Base-by-base conservation (phyloP, 1,284 basidiomycete species). In the Ustilago nuda region DNA sequence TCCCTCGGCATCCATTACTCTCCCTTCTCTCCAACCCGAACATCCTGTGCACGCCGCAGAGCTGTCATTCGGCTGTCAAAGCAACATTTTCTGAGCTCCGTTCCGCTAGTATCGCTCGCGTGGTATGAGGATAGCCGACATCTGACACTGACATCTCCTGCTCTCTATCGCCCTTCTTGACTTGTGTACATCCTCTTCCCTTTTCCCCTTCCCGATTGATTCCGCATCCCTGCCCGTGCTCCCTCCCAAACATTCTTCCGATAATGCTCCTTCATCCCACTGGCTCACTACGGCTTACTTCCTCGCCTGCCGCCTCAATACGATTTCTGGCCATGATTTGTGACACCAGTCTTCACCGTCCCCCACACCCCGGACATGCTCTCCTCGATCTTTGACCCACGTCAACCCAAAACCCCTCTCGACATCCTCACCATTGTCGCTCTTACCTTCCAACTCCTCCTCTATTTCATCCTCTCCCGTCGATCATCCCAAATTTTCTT, bases 361-460 rank as follows among this genome's bases (percentile, higher is more conserved):
- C 96, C 96, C 9, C 92, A 94, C 48, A 99, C 97, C 0, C 94
- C 97, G 85, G 94, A 97, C 85, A 94, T 98, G 66, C 87, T 99
- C 66, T 94, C 94, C 4, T 92, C 92, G 8, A 89, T 99, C 30
- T 93, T 97, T 84, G 90, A 95, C 84, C 97, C 95, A 3, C 89
- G 90, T 5, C 91, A 93, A 81, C 92, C 92, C 4, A 98, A 98
- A 86, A 95, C 94, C 39, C 92, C 95, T 76, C 88, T 99, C 59
- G 96, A 98, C 86, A 86, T 96, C 23, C 87, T 97, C 70, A 98
- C 94, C 71, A 88, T 98, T 30, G 89, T 89, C 5, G 89, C 94
- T 5, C 90, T 99, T 36, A 90, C 90, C 1, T 80, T 91, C 0
- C 96, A 98, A 86, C 88, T 96, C 61, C 74, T 92, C 27, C 85